Percentiles rank a stretch among this genome's conserved stretches.
Conservation (phyloP, 495 filamentous ascomycete species). For the Xylaria curta region DNA sequence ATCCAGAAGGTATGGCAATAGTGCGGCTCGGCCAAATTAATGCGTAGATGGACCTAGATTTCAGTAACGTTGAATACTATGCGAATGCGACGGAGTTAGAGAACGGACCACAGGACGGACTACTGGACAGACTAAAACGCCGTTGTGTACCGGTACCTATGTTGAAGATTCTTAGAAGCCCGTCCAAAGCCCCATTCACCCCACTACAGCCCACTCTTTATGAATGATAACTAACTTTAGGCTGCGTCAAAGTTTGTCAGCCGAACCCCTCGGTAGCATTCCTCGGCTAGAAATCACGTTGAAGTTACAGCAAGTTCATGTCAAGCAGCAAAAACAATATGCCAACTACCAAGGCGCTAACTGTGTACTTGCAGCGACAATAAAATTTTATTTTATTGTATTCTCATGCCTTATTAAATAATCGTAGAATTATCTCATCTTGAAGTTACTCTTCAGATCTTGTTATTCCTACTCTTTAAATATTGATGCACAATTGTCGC, state of each 20-base stretch:
- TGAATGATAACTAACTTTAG: background rate
- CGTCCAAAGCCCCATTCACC: background rate
- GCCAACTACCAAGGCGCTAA: background rate
- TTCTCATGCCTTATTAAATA: background rate
- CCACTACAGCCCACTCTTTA: background rate
- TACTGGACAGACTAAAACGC: background rate
- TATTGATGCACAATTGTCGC: background rate
- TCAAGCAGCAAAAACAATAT: background rate
- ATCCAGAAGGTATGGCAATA: background rate
- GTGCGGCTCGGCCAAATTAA: background rate
- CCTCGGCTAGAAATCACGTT: background rate
- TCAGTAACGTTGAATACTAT: background rate
- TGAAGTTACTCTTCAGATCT: background rate
- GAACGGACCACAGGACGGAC: background rate
- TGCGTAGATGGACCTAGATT: background rate
- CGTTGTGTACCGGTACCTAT: background rate
- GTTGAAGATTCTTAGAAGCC: background rate
- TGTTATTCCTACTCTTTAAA: background rate
- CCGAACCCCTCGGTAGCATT: constrained; percentile 3
- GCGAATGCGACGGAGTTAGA: background rate
- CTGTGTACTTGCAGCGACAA: background rate
- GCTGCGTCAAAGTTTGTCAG: constrained; percentile 17
- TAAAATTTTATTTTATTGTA: background rate
- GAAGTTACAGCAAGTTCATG: background rate
- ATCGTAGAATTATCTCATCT: too few relatives aligned